phyloP scores from a whole-genome alignment of 345 rosid genomes.

The Lepidium africanum region DNA sequence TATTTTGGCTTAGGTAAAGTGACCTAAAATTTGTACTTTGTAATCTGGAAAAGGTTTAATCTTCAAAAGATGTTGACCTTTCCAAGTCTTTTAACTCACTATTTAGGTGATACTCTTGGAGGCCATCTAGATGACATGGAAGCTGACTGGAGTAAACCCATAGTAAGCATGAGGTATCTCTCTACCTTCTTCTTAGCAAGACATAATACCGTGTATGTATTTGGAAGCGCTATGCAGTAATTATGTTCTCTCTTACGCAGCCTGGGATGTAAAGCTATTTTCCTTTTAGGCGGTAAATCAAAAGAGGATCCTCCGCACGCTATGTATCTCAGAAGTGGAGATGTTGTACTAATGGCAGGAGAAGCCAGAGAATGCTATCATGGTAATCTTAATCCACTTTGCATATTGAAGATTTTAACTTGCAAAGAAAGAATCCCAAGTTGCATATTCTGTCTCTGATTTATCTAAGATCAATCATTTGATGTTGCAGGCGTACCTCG shows the following conservation, averaged over 20 bases:
- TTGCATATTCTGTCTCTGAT: neutral
- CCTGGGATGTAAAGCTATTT: constrained; percentile 93
- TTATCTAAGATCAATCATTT: too few relatives aligned
- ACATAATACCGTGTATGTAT: neutral
- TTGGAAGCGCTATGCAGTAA: neutral
- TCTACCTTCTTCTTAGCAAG: neutral
- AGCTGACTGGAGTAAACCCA: constrained; percentile 91
- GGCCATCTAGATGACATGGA: constrained; percentile 99
- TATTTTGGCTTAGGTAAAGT: constrained; percentile 68
- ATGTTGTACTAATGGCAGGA: constrained; percentile 87
- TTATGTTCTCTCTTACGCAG: constrained; percentile 25
- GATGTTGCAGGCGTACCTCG: constrained; percentile 66
- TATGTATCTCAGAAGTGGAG: constrained; percentile 94
- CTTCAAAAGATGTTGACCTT: neutral
- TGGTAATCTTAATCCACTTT: constrained; percentile 39
- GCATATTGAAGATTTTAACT: neutral
- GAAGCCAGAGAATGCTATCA: constrained; percentile 95
- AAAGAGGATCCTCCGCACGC: constrained; percentile 71
- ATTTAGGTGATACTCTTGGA: constrained; percentile 81
- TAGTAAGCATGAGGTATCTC: constrained; percentile 85
- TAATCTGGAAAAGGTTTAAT: neutral
- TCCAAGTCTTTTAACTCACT: neutral
- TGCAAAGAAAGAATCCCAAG: neutral
- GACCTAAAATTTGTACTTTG: neutral
- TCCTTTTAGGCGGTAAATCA: constrained; percentile 83